Base-by-base conservation (phyloP, 2,329 filamentous ascomycete species). In the Cercospora sp. region DNA sequence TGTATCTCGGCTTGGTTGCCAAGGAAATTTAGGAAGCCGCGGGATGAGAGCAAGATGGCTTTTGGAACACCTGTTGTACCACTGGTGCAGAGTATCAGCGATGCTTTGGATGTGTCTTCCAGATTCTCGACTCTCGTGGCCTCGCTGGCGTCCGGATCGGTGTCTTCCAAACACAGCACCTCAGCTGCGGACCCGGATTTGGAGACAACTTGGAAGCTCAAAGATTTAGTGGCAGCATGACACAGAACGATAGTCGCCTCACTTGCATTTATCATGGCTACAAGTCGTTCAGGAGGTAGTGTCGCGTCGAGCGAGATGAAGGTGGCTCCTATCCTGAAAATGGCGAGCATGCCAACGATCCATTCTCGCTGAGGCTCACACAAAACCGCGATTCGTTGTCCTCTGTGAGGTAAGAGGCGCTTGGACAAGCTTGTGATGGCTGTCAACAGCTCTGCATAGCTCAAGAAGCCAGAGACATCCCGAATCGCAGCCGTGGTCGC, bases 231-330 rank as follows among this genome's bases (percentile, higher is more conserved):
- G 8, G 60, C 43, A 30, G 49, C 28, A 66, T 71, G 65, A 18
- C 62, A 68, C 13, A 72, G 61, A 6, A 72, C 18, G 8, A 69
- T 40, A 16, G 21, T 63, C 6, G 69, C 60, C 49, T 71, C 63
- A 37, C 67, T 71, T 8, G 65, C 66, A 12, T 53, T 30, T 9
- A 71, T 37, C 55, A 72, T 71, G 34, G 62, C 53, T 3, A 57
- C 40, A 4, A 67, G 66, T 26, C 70, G 34, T 26, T 57, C 37
- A 26, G 45, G 30, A 57, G 70, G 68, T 16, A 71, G 66, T 26
- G 67, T 72, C 30, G 69, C 60, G 28, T 72, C 70, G 12, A 69
- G 65, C n/a, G 70, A 66, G 26, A 70, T 63, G 30, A 68, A 69
- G 1, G 63, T 66, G 1, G 59, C 66, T 18, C 70, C 69, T 2